Base-by-base conservation (phyloP, 768 basidiomycete genomes). In the Boletus insuetus region DNA sequence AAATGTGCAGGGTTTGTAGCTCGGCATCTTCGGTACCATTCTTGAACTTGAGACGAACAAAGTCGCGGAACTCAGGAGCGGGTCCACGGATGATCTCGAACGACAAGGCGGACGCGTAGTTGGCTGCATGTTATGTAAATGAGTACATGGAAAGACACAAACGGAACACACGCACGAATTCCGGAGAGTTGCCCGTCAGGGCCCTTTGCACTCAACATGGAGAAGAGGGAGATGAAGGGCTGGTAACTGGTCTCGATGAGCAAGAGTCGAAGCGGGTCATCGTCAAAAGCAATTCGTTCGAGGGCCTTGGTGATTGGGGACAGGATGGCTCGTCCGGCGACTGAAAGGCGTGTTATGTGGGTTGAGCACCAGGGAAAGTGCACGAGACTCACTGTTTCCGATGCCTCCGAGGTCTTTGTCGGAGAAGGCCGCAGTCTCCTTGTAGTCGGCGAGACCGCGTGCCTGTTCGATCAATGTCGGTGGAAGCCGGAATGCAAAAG, bases 151-250 rank as follows among this genome's bases (percentile, higher is more conserved):
- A 35, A 29, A 46, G 10, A n/a, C 9, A 19, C 26, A 37, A 7
- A 19, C 12, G 37, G 13, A 42, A 1, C 1, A n/a, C 7, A 82
- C 87, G 64, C 59, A 90, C 87, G 85, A 58, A 90, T 81, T 26
- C 79, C 87, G 54, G 71, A 68, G 56, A 84, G 66, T 56, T 83
- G 78, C 5, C 85, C 84, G 54, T 81, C 72, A 19, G 75, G 70
- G 41, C 77, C 70, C 53, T 74, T 63, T 51, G 85, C 75, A 35
- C 83, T 85, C 38, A 89, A 80, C 73, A 88, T 83, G 63, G 83
- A 82, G 80, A 95, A 87, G 66, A 94, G 78, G 10, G 89, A 91
- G 64, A 92, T 83, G 79, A 94, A 90, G 6, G 91, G 85, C 70
- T 93, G 91, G 75, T 93, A 94, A 53, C 89, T 88, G 10, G 86